A percentile compares a stretch with the other conserved stretches of the same genome.
These are phyloP conservation scores for Lepidopterella palustris DNA, from an alignment of 495 filamentous ascomycete genomes.

Conservation along the genomic window DNA sequence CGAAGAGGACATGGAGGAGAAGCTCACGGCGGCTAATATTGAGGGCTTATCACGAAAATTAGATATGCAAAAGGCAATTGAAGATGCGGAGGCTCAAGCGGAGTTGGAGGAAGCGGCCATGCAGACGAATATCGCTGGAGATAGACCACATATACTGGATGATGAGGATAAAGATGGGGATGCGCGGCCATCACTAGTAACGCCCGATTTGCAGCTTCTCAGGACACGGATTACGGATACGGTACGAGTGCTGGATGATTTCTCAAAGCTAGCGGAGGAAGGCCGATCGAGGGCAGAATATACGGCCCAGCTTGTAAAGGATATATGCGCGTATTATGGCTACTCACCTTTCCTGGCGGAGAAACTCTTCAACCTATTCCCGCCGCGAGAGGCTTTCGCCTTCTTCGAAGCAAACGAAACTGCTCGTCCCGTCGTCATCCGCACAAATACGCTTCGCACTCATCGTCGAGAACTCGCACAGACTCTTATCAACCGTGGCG, in stretches of 20 bases:
- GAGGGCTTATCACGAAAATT: constrained; percentile 79
- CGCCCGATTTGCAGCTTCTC: constrained; percentile 85
- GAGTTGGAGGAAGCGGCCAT: constrained; percentile 81
- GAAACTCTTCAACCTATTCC: constrained; percentile 85
- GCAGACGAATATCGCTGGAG: constrained; percentile 91
- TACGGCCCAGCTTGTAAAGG: constrained; percentile 74
- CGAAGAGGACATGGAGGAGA: constrained; percentile 80
- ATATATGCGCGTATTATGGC: constrained; percentile 90
- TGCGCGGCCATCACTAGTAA: constrained; percentile 50
- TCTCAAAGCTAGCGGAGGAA: constrained; percentile 68
- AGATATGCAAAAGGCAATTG: constrained; percentile 60
- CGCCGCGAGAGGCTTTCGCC: constrained; percentile 88
- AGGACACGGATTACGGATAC: constrained; percentile 88
- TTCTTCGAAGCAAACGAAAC: constrained; percentile 99
- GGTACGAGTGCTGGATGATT: constrained; percentile 82
- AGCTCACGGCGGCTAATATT: constrained; percentile 92
- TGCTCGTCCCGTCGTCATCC: constrained; percentile 74
- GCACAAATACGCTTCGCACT: constrained; percentile 92
- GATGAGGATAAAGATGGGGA: constrained; percentile 45
- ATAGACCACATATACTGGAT: constrained; percentile 65
- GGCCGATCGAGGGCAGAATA: constrained; percentile 81
- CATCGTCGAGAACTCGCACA: constrained; percentile 89
- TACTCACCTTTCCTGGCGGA: constrained; percentile 79
- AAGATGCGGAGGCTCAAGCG: constrained; percentile 69
- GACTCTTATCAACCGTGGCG: constrained; percentile 91